Evolutionary conservation across 192 early-diverging fungal genomes (phyloP), one percentile per base, ranked within the genome.

Genomic region (Dissophora ornata): DNA sequence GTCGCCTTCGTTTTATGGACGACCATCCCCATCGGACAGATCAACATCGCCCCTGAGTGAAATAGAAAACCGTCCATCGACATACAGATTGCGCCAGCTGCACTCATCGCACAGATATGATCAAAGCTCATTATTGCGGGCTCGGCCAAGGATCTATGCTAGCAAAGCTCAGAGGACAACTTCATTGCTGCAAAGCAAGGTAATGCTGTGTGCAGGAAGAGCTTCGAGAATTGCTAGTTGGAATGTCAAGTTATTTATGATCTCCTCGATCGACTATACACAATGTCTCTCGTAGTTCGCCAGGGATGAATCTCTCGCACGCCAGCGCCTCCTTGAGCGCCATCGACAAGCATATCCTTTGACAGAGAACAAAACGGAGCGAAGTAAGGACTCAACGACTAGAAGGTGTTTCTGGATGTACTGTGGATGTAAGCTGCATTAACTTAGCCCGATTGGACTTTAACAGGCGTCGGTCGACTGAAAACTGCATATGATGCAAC

Each of bases 151-250:
- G 46, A 60, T 77, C 29, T 67, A 77, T 61, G 58, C 64, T 24
- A 48, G 64, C 64, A 77, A 77, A 45, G 45, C 64, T 24, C 71
- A 67, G 34, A 60, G 64, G 44, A 47, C 53, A 21, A 48, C 57
- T 19, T 77, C 71, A 4, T 48, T 67, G 15, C 51, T 77, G 26
- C 71, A 77, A 32, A 66, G 52, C 71, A 77, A 77, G 64, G 71
- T 77, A 62, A 49, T 24, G 12, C 5, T 9, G 12, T 38, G 36
- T 12, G 36, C 36, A 9, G 36, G 12, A n/a, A 21, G 33, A 45
- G 1, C 30, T 22, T 49, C 1, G 49, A n/a, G 5, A 42, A 41
- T 48, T 22, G 24, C 2, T 26, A 11, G 38, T 1, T n/a, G n/a
- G n/a, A n/a, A n/a, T n/a, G n/a, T n/a, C n/a, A n/a, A n/a, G n/a